A percentile compares a stretch with the other conserved stretches of the same genome.
These are phyloP conservation scores for Mycena vulgaris DNA, from an alignment of 768 basidiomycete species.

Conservation along the genomic window DNA sequence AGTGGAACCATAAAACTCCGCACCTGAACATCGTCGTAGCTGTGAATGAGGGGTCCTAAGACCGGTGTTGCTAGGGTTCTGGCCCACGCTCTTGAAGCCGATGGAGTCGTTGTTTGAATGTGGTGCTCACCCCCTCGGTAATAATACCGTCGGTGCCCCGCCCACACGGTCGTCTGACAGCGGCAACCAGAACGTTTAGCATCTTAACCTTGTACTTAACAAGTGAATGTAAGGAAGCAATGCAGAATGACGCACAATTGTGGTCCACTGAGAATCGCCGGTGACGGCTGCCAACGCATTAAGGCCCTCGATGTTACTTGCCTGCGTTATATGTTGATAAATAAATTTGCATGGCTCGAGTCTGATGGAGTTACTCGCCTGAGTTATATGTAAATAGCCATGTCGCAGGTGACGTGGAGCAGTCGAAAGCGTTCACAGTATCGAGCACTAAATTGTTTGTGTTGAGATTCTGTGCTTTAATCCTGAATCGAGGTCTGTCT, in stretches of 20 bases:
- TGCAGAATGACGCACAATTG: constrained; percentile 51
- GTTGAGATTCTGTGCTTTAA: constrained; percentile 62
- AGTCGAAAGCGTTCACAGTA: constrained; percentile 62
- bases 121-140: constrained; percentile 61
- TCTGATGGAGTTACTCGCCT: constrained; percentile 54
- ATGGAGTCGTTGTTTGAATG: constrained; percentile 61
- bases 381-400: constrained; percentile 71
- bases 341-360: not conserved
- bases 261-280: constrained; percentile 57
- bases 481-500: constrained; percentile 41
- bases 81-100: constrained; percentile 66
- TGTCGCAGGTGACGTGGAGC: constrained; percentile 59
- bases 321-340: constrained; percentile 32
- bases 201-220: constrained; percentile 47
- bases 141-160: constrained; percentile 66
- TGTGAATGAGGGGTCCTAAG: constrained; percentile 60
- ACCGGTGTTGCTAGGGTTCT: constrained; percentile 53
- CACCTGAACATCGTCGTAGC: constrained; percentile 69
- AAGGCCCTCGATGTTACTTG: constrained; percentile 68
- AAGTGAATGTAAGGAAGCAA: constrained; percentile 9
- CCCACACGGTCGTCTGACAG: constrained; percentile 61
- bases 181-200: constrained; percentile 55
- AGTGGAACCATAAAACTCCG: too few species aligned
- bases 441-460: constrained; percentile 61
- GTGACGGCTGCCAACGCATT: constrained; percentile 61